These are phyloP conservation scores for Sporothrix dimorphospora DNA, from an alignment of 2,329 filamentous ascomycete species.

Conservation along the genomic window DNA sequence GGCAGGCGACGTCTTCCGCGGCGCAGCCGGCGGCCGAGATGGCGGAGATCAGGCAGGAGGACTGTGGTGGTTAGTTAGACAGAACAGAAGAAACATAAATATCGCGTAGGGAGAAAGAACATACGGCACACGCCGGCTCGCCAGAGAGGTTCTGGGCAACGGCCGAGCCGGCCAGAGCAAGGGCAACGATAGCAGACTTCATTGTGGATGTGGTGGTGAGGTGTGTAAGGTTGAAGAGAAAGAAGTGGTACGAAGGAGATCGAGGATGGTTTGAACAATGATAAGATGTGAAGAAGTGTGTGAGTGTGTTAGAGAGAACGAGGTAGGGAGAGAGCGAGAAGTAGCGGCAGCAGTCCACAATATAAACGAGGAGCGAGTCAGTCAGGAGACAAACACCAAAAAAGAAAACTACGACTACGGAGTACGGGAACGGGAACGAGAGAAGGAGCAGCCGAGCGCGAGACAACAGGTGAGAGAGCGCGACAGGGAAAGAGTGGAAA, in stretches of 20 bases:
- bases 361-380: constrained; percentile 19
- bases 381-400: constrained; percentile 15
- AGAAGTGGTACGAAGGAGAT: background rate
- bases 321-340: background rate
- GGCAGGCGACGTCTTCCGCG: constrained; percentile 53
- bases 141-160: constrained; percentile 43
- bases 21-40: constrained; percentile 52
- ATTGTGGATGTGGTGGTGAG: constrained; percentile 31
- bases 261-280: background rate
- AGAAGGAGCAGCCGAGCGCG: background rate
- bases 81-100: no score
- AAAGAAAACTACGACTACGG: background rate
- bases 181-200: constrained; percentile 32
- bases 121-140: constrained; percentile 45
- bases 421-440: background rate
- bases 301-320: background rate
- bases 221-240: background rate
- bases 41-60: constrained; percentile 52
- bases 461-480: background rate
- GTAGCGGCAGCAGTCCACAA: constrained; percentile 15
- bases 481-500: constrained; percentile 1
- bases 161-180: constrained; percentile 38
- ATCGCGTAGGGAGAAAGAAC: constrained; percentile 28
- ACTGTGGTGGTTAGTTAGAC: constrained; percentile 39
- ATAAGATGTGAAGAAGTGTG: background rate